Evolutionary conservation across 2,329 filamentous ascomycete species (phyloP).

Genomic region (Cercospora beticola): DNA sequence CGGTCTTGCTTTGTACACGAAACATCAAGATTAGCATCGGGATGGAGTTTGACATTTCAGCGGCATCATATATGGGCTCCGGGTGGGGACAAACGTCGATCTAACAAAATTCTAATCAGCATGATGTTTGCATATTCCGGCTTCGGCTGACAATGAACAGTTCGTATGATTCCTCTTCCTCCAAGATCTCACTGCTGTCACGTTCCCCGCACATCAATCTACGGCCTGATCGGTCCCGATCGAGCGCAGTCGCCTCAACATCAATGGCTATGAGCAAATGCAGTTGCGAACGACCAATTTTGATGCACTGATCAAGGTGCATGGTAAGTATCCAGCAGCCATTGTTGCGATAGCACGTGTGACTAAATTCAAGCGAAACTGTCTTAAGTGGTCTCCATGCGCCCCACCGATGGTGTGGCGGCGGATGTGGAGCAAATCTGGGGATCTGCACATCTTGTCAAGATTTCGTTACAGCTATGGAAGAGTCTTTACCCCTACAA

Average conservation of each 20-base stretch:
- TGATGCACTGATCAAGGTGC: neutral
- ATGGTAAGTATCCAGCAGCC: neutral
- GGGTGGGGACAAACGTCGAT: neutral
- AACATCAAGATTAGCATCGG: neutral
- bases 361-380: neutral
- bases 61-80: conserved; percentile 3
- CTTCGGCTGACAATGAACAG: neutral
- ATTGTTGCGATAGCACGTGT: neutral
- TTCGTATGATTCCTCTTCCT: neutral
- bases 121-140: neutral
- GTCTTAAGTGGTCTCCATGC: neutral
- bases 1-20: neutral
- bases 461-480: neutral
- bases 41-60: conserved; percentile 1
- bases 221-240: too few species aligned
- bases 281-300: too few species aligned
- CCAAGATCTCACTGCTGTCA: neutral
- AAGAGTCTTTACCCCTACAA: neutral
- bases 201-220: neutral
- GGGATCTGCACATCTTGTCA: neutral
- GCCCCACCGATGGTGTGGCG: neutral
- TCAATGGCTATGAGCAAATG: too few species aligned
- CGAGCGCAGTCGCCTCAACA: too few species aligned
- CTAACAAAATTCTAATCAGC: neutral
- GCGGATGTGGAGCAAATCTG: neutral